These are phyloP conservation scores for Coccinonectria pachysandricola DNA, from an alignment of 2,329 filamentous ascomycete genomes.

Conservation along the genomic window DNA sequence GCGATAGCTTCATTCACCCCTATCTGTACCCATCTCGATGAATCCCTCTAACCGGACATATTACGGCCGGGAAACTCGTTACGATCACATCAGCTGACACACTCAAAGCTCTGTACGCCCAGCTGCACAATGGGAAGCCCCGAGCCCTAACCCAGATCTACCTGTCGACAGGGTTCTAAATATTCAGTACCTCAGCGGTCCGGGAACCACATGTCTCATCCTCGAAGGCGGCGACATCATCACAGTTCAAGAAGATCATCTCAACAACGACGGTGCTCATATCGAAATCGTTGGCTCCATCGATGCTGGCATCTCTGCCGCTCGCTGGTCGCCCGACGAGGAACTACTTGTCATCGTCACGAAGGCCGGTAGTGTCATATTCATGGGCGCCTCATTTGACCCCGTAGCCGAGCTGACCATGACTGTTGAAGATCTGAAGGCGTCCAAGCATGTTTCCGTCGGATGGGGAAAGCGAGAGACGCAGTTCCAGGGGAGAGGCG, in stretches of 20 bases:
- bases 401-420: slow-evolving; percentile 67
- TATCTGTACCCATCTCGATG: too few species aligned
- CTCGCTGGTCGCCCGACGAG: slow-evolving; percentile 90
- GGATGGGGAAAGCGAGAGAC: slow-evolving; percentile 98
- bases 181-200: slow-evolving; percentile 80
- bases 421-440: slow-evolving; percentile 64
- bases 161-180: slow-evolving; percentile 64
- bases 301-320: slow-evolving; percentile 81
- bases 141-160: slow-evolving; percentile 67
- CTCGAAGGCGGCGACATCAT: slow-evolving; percentile 87
- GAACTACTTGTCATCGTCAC: slow-evolving; percentile 81
- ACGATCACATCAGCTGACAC: slow-evolving; percentile 2
- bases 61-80: too few species aligned
- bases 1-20: slow-evolving; percentile 2
- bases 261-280: slow-evolving; percentile 49
- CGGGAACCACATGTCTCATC: slow-evolving; percentile 66
- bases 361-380: slow-evolving; percentile 65
- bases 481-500: slow-evolving; percentile 88
- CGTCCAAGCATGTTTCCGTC: slow-evolving; percentile 90
- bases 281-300: slow-evolving; percentile 95
- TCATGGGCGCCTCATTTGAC: slow-evolving; percentile 91
- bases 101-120: slow-evolving; percentile 20
- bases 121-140: slow-evolving; percentile 84
- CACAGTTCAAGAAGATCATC: slow-evolving; percentile 57
- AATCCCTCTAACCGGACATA: too few species aligned